A percentile compares a stretch with the other conserved stretches of the same genome.
Conservation (phyloP, 2,329 filamentous ascomycete genomes). For the Arthrobotrys pseudoclavata region DNA sequence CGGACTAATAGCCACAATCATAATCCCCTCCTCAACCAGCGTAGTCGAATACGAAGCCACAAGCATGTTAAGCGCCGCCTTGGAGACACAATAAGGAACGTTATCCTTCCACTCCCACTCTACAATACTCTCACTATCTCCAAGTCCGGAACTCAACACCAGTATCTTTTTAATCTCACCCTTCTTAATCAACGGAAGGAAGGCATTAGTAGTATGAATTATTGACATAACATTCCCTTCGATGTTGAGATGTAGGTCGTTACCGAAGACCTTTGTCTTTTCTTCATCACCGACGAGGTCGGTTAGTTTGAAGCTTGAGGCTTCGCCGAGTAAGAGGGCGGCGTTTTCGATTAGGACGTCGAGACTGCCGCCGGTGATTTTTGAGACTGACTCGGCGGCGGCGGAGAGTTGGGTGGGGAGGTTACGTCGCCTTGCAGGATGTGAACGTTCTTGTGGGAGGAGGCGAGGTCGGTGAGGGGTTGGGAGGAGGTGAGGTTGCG, state of each 20-base stretch:
- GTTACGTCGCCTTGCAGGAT: slow-evolving; percentile 66
- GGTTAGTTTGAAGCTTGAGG: slow-evolving; percentile 1
- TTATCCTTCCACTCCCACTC: slow-evolving; percentile 61
- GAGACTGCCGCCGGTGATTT: slow-evolving; percentile 66
- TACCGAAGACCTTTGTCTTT: slow-evolving; percentile 14
- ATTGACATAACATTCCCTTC: slow-evolving; percentile 64
- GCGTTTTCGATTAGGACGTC: slow-evolving; percentile 68
- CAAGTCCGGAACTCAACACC: slow-evolving; percentile 66
- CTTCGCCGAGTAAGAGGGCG: slow-evolving; percentile 15
- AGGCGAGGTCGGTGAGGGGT: slow-evolving; percentile 62
- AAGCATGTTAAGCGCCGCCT: slow-evolving; percentile 67
- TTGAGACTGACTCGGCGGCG: slow-evolving; percentile 64
- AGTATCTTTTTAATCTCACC: slow-evolving; percentile 67
- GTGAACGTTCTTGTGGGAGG: slow-evolving; percentile 65
- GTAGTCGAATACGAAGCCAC: slow-evolving; percentile 66
- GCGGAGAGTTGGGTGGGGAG: slow-evolving; percentile 65
- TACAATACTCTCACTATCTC: slow-evolving; percentile 64
- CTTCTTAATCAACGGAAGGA: slow-evolving; percentile 67
- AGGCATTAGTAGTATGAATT: slow-evolving; percentile 66
- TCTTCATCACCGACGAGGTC: slow-evolving; percentile 31
- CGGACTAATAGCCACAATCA: slow-evolving; percentile 50
- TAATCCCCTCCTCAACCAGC: slow-evolving; percentile 40
- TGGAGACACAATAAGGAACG: slow-evolving; percentile 66
- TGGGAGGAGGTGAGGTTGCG: slow-evolving; percentile 64
- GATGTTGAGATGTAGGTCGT: slow-evolving; percentile 23